Evolutionary conservation across 805 yeast species (phyloP).

Genomic region (Starmera quercuum): DNA sequence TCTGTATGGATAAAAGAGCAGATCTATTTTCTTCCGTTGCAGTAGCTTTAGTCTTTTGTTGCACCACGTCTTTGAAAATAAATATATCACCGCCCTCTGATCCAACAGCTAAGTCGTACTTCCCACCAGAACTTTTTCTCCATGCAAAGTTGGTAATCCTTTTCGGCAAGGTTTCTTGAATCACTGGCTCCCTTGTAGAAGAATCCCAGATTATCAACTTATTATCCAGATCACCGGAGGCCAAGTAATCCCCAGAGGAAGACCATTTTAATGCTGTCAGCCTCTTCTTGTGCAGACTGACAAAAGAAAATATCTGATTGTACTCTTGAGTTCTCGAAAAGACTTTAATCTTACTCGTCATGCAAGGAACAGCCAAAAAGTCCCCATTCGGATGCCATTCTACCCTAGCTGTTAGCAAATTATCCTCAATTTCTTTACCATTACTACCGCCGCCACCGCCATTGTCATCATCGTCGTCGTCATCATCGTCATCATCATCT

Average conservation of each 20-base stretch:
- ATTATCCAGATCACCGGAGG: constrained; percentile 47
- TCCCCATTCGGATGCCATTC: constrained; percentile 72
- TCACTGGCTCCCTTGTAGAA: constrained; percentile 23
- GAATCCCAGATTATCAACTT: constrained; percentile 51
- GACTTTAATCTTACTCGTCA: constrained; percentile 37
- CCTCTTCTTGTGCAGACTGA: constrained; percentile 19
- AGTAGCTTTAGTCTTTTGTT: constrained; percentile 9
- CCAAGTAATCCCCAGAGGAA: constrained; percentile 53
- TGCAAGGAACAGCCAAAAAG: constrained; percentile 59
- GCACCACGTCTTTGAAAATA: constrained; percentile 19
- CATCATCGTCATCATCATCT: constrained; percentile 34
- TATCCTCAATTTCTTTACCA: constrained; percentile 26
- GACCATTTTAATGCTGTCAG: constrained; percentile 42
- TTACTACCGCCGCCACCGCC: constrained; percentile 30
- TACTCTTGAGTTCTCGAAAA: constrained; percentile 19
- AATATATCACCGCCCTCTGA: constrained; percentile 34
- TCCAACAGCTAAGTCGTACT: constrained; percentile 23
- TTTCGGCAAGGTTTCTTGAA: constrained; percentile 21
- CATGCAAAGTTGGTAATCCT: constrained; percentile 27
- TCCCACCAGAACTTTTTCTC: constrained; percentile 18
- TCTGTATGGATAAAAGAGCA: constrained; percentile 10
- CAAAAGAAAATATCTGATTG: constrained; percentile 9
- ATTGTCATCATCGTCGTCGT: constrained; percentile 25
- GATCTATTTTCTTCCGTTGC: constrained; percentile 3
- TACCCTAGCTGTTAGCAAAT: constrained; percentile 42